phyloP scores from a whole-genome alignment of 495 filamentous ascomycete species.

The Letharia columbiana region DNA sequence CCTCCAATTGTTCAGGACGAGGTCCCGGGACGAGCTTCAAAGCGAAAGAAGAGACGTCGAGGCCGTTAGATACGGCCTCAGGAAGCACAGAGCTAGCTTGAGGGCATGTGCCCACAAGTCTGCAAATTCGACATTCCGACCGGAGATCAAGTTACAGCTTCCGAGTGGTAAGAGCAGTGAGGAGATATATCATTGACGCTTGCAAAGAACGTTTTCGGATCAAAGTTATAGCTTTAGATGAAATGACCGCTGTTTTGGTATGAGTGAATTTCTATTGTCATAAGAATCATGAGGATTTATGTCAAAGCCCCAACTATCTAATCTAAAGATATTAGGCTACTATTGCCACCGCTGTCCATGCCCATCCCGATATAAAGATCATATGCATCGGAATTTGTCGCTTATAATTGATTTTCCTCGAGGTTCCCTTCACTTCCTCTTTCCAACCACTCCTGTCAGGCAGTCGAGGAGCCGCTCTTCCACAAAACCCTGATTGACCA shows the following conservation, averaged over 20 bases:
- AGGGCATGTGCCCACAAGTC: not conserved
- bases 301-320: not conserved
- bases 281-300: not conserved
- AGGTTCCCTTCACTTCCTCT: slow-evolving; percentile 15
- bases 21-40: not conserved
- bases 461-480: slow-evolving; percentile 45
- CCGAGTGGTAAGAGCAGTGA: not conserved
- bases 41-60: slow-evolving; percentile 4
- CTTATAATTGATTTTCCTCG: no score
- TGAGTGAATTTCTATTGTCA: not conserved
- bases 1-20: not conserved
- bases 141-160: not conserved
- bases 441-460: slow-evolving; percentile 13
- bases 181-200: not conserved
- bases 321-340: not conserved
- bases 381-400: not conserved
- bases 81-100: not conserved
- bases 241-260: not conserved
- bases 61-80: not conserved
- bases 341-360: not conserved
- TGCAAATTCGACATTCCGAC: not conserved
- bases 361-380: not conserved
- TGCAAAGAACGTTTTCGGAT: not conserved
- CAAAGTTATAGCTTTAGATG: not conserved
- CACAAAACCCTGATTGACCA: slow-evolving; percentile 74